phyloP scores from a whole-genome alignment of 805 yeast genomes.

The Schwanniomyces pseudopolymorphus region DNA sequence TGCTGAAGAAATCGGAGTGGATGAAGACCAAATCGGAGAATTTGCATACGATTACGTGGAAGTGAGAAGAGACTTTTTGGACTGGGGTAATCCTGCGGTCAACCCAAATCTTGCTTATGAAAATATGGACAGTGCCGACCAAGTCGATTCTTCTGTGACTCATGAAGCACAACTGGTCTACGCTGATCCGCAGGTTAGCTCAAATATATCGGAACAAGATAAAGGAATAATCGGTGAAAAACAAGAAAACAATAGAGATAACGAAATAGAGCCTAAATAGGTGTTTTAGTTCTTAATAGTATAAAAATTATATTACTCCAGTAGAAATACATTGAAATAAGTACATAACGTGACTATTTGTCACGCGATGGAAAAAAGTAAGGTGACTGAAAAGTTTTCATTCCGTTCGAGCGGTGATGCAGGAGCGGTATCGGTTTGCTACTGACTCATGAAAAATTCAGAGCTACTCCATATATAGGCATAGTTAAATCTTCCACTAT shows the following conservation, averaged over 20 bases:
- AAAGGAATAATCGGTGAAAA: neutral
- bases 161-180: neutral
- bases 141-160: neutral
- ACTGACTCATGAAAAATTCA: constrained; percentile 19
- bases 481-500: neutral
- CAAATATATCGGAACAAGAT: neutral
- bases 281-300: neutral
- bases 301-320: neutral
- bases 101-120: constrained; percentile 3
- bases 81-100: constrained; percentile 41
- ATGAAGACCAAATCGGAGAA: constrained; percentile 96
- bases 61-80: constrained; percentile 86
- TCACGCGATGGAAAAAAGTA: neutral
- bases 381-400: neutral
- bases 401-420: constrained; percentile 9
- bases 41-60: constrained; percentile 98
- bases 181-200: neutral
- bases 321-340: no score
- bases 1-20: constrained; percentile 87
- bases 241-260: neutral
- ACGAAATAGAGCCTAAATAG: neutral
- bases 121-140: no score
- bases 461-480: constrained; percentile 2
- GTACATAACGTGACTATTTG: no score
- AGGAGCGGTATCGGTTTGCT: constrained; percentile 1